These are phyloP conservation scores for Eustoma russellianum DNA, from an alignment of 257 asterid genomes.

Conservation along the genomic window DNA sequence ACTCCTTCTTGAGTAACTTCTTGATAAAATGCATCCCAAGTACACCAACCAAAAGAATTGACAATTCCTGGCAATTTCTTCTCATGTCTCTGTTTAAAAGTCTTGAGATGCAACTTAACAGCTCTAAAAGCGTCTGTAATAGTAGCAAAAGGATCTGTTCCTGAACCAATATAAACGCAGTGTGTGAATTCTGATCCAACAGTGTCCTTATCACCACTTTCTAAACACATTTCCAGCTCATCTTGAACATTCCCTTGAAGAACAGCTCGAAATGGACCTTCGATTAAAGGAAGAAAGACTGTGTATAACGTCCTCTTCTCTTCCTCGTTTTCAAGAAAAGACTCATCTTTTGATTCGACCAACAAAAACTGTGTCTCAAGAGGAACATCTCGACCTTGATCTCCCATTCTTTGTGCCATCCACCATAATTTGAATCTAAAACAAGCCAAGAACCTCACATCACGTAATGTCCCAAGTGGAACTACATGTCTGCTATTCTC, in stretches of 20 bases:
- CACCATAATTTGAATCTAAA: constrained; percentile 87
- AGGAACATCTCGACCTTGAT: constrained; percentile 61
- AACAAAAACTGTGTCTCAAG: constrained; percentile 70
- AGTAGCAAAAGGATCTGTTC: constrained; percentile 52
- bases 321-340: constrained; percentile 38
- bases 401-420: constrained; percentile 95
- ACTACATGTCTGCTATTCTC: constrained; percentile 26
- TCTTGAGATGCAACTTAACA: constrained; percentile 48
- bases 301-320: constrained; percentile 36
- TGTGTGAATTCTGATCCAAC: constrained; percentile 43
- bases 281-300: constrained; percentile 61
- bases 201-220: constrained; percentile 52
- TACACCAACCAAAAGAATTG: constrained; percentile 85
- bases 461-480: constrained; percentile 29
- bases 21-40: constrained; percentile 87
- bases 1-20: constrained; percentile 84
- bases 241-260: constrained; percentile 65
- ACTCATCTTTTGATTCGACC: constrained; percentile 47
- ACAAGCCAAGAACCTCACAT: constrained; percentile 65
- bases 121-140: constrained; percentile 55
- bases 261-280: constrained; percentile 65
- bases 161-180: constrained; percentile 50
- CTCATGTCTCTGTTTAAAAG: constrained; percentile 52
- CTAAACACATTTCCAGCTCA: constrained; percentile 57
- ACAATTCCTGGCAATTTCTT: constrained; percentile 64